Evolutionary conservation across 257 asterid species (phyloP).

Genomic region (Apocynum venetum): DNA sequence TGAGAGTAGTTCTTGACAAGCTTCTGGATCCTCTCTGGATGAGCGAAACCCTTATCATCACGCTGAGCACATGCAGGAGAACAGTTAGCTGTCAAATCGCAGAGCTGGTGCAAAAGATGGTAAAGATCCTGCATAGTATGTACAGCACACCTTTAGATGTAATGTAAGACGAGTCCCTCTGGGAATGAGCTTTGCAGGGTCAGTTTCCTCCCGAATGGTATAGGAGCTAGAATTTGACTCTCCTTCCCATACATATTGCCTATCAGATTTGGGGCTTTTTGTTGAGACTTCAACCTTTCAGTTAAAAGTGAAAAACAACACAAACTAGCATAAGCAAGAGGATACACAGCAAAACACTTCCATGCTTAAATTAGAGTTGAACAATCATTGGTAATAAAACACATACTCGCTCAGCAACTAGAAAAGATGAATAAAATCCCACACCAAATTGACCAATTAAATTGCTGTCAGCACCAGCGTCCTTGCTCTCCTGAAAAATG

Average conservation of each 20-base stretch:
- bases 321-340: background rate
- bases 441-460: slow-evolving; percentile 99
- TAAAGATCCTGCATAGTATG: background rate
- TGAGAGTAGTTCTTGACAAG: slow-evolving; percentile 90
- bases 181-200: slow-evolving; percentile 76
- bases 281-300: slow-evolving; percentile 95
- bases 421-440: slow-evolving; percentile 95
- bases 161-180: slow-evolving; percentile 97
- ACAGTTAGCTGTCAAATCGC: slow-evolving; percentile 9
- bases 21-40: slow-evolving; percentile 85
- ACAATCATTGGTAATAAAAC: background rate
- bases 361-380: background rate
- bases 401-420: slow-evolving; percentile 83
- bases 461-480: slow-evolving; percentile 89
- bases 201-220: slow-evolving; percentile 87
- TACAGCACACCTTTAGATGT: slow-evolving; percentile 63
- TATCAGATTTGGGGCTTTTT: slow-evolving; percentile 92
- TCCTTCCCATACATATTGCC: slow-evolving; percentile 97
- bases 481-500: slow-evolving; percentile 81
- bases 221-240: slow-evolving; percentile 90
- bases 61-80: slow-evolving; percentile 41
- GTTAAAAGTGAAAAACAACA: slow-evolving; percentile 10
- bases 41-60: slow-evolving; percentile 91
- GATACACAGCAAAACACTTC: background rate
- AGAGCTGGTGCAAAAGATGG: background rate